Conservation (phyloP, 768 basidiomycete genomes). For the Phaeotremella skinneri region DNA sequence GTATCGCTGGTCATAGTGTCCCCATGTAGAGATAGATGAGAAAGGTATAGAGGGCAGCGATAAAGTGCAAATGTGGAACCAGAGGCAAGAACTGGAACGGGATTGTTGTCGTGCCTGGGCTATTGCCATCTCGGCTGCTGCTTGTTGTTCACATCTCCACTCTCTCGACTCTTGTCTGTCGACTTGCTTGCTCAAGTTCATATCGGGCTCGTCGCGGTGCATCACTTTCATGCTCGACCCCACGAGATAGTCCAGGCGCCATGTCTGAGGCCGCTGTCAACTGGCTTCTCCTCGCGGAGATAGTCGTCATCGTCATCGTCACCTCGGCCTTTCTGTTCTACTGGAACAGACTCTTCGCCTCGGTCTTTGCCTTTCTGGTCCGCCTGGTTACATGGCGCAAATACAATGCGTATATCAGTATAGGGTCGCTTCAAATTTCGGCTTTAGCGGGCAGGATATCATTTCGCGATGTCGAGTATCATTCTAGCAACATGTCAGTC, state of each 20-base stretch:
- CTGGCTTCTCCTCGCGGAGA: conserved; percentile 45
- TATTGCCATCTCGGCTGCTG: too few relatives aligned
- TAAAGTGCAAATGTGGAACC: too few relatives aligned
- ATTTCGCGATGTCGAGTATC: conserved; percentile 81
- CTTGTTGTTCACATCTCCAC: too few relatives aligned
- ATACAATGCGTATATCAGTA: conserved; percentile 73
- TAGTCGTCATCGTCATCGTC: conserved; percentile 47
- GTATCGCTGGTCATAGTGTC: background rate
- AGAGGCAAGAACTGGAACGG: too few relatives aligned
- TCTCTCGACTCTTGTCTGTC: too few relatives aligned
- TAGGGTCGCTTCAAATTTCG: conserved; percentile 90
- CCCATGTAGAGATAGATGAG: background rate
- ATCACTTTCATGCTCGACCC: too few relatives aligned
- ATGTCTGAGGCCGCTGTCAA: conserved; percentile 30
- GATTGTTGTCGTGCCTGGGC: too few relatives aligned
- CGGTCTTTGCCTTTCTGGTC: conserved; percentile 63
- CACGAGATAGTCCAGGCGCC: conserved; percentile 8
- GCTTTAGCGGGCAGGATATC: conserved; percentile 80
- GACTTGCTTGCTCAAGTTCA: too few relatives aligned
- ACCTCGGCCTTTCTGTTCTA: conserved; percentile 70
- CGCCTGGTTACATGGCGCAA: conserved; percentile 76
- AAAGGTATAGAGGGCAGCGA: background rate
- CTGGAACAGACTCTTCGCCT: conserved; percentile 80
- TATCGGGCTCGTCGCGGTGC: too few relatives aligned
- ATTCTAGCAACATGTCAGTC: conserved; percentile 88